phyloP scores from a whole-genome alignment of 352 stramenopile species.

The Phytophthora uliginosa region DNA sequence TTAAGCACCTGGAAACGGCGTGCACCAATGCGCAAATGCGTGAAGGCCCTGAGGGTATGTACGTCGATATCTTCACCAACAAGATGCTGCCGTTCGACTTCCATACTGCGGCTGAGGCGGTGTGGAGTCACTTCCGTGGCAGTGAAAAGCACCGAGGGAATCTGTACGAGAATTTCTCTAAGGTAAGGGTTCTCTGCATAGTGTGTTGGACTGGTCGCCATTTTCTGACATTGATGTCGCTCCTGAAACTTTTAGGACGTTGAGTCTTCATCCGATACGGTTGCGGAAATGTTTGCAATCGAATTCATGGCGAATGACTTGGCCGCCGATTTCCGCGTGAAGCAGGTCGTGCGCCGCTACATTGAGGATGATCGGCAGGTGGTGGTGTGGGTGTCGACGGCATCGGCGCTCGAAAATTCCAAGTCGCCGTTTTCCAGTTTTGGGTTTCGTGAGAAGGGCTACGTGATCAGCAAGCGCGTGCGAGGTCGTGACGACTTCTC shows the following conservation, averaged over 20 bases:
- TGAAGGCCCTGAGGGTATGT: conserved; percentile 46
- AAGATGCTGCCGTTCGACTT: conserved; percentile 63
- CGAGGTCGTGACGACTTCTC: conserved; percentile 34
- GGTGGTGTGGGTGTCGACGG: conserved; percentile 51
- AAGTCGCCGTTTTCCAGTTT: conserved; percentile 43
- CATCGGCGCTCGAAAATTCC: conserved; percentile 49
- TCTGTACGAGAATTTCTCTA: conserved; percentile 51
- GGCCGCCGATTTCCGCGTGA: conserved; percentile 44
- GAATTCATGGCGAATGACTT: conserved; percentile 43
- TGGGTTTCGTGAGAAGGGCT: conserved; percentile 52
- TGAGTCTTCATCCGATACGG: conserved; percentile 46
- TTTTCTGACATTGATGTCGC: not conserved
- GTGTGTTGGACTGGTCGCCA: not conserved
- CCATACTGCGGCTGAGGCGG: conserved; percentile 41
- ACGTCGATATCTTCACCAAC: conserved; percentile 57
- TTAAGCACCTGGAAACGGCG: conserved; percentile 42
- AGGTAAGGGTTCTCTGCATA: conserved; percentile 26
- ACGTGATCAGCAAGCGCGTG: conserved; percentile 50
- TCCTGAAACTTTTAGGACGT: conserved; percentile 28
- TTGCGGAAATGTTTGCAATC: conserved; percentile 48
- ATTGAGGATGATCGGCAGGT: conserved; percentile 44
- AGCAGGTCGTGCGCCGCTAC: conserved; percentile 48
- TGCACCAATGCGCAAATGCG: conserved; percentile 46
- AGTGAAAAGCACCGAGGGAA: conserved; percentile 55
- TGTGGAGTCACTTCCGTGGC: conserved; percentile 61